Percentiles rank a stretch among this genome's conserved stretches.
phyloP scores from a whole-genome alignment of 768 basidiomycete genomes.

The Tulasnella sp. region DNA sequence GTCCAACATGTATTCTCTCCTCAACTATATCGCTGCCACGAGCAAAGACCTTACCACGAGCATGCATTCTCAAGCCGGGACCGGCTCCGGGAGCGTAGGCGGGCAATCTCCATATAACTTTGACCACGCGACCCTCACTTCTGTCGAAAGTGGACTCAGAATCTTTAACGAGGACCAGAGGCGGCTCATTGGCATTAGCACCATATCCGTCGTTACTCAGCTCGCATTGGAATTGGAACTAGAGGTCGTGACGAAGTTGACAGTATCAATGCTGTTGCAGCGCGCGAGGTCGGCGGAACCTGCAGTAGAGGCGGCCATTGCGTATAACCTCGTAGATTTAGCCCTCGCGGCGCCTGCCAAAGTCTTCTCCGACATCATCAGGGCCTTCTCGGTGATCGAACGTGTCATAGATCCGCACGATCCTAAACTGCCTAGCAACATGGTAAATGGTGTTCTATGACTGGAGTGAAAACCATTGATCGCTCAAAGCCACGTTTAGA shows the following conservation, averaged over 20 bases:
- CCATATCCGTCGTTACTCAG: conserved; percentile 81
- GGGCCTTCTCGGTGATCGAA: conserved; percentile 74
- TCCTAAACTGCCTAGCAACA: conserved; percentile 79
- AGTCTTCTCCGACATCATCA: conserved; percentile 74
- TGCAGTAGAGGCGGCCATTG: conserved; percentile 81
- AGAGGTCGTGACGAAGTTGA: conserved; percentile 82
- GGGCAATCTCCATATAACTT: conserved; percentile 23
- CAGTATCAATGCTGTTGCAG: conserved; percentile 87
- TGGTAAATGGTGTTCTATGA: conserved; percentile 38
- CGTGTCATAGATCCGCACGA: conserved; percentile 82
- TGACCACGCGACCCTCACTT: conserved; percentile 44
- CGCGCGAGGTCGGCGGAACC: conserved; percentile 76
- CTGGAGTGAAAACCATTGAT: neutral
- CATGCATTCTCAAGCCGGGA: too few relatives aligned
- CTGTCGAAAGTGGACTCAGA: conserved; percentile 51
- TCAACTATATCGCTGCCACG: conserved; percentile 82
- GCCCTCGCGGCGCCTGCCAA: conserved; percentile 67
- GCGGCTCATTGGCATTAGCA: conserved; percentile 74
- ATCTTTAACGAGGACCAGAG: conserved; percentile 76
- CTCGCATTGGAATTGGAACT: conserved; percentile 78
- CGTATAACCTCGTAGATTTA: conserved; percentile 83
- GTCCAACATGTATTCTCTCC: conserved; percentile 93
- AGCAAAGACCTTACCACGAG: conserved; percentile 28
- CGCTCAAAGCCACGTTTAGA: conserved; percentile 32
- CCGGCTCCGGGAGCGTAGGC: neutral